Evolutionary conservation across 108 stramenopile genomes (phyloP), one percentile per base, ranked within the genome.

Genomic region (Nitzschia sp.): DNA sequence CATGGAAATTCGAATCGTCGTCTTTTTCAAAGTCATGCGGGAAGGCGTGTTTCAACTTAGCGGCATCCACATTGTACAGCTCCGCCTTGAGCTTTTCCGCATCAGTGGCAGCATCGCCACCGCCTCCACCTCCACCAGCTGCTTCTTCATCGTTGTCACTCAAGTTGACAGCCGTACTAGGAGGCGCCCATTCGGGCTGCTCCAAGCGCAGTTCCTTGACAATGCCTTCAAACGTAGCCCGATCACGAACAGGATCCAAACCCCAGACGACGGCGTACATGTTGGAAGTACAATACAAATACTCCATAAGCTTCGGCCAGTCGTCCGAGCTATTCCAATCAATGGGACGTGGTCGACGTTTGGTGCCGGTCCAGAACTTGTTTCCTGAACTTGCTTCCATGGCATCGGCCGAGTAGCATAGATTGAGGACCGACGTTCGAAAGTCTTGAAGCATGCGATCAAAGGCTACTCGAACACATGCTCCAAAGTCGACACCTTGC

Each of bases 21-120:
- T 99, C 99, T 71, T 99, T 98, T 79, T 99, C 99, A 71, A 98
- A 98, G 29, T 99, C 99, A 65, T 97, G 93, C 11, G 92, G 84
- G 42, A 60, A 19, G 86, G 92, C 56, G 95, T 78, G 46, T 88
- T 89, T 30, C 82, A 75, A n/a, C 85, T 87, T 61, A 81, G 83
- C 0, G 95, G 96, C 53, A 97, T 76, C 11, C 69, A 72, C 21
- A 59, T 80, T 71, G 80, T 65, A 28, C 97, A 77, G 28, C 15
- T 82, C 90, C 3, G 85, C 75, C 45, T 97, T 92, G 21, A 51
- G 63, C 21, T 51, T 51, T 51, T 51, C 49, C 17, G 49, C 49
- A 51, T 51, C 49, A 19, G 49, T 19, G 4, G 19, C 21, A 4
- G 49, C 49, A 51, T 51, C 49, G 21, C 49, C 49, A 17, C 18